Percentiles rank a stretch among this genome's conserved stretches.
Conservation (phyloP, 371 early-diverging fungal species). For the Haplosporangium sp. region DNA sequence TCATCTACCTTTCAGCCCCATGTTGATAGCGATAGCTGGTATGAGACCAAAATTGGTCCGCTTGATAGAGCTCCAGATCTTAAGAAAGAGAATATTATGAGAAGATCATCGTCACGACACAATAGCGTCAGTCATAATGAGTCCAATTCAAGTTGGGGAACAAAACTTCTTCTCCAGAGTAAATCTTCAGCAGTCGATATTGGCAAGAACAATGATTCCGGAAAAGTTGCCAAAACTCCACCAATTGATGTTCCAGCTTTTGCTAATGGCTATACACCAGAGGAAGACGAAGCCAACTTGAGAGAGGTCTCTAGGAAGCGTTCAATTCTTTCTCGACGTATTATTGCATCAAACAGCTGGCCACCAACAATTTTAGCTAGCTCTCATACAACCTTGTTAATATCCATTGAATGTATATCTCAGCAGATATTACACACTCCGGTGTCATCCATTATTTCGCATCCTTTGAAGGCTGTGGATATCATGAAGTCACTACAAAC, state of each 20-base stretch:
- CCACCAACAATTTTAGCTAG: constrained; percentile 52
- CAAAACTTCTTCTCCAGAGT: neutral
- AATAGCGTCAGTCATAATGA: constrained; percentile 29
- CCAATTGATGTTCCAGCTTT: constrained; percentile 30
- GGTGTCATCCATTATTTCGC: constrained; percentile 28
- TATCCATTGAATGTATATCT: constrained; percentile 52
- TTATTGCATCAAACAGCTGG: constrained; percentile 56
- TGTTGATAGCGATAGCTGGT: constrained; percentile 15
- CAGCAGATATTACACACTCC: constrained; percentile 53
- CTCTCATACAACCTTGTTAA: constrained; percentile 47
- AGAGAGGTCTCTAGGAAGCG: constrained; percentile 36
- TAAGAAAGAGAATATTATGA: neutral
- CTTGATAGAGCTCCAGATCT: constrained; percentile 20
- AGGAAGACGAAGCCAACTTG: constrained; percentile 8
- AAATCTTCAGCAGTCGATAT: neutral
- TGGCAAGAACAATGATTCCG: neutral
- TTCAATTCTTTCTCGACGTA: constrained; percentile 46
- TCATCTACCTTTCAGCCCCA: constrained; percentile 7
- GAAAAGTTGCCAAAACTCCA: neutral
- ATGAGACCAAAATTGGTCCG: constrained; percentile 43
- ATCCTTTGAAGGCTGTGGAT: constrained; percentile 58
- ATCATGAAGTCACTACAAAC: constrained; percentile 66
- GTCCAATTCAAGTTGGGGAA: neutral
- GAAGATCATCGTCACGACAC: constrained; percentile 26
- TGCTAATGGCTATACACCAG: neutral